Percentiles rank a stretch among this genome's conserved stretches.
These are phyloP conservation scores for Podospora conica DNA, from an alignment of 495 filamentous ascomycete species.

Conservation along the genomic window DNA sequence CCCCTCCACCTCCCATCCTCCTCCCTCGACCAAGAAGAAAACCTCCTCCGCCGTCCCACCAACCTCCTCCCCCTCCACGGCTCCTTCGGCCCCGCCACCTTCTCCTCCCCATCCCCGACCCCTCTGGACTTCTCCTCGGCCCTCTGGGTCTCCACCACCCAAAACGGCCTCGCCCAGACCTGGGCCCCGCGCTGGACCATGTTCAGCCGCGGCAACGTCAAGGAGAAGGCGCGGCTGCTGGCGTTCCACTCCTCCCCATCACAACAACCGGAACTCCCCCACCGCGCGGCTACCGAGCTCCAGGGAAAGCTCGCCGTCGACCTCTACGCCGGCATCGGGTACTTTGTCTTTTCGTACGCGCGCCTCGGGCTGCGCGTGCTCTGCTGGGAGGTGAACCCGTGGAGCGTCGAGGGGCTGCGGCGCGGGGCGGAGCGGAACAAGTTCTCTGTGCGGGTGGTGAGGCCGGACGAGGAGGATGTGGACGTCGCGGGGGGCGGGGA, in stretches of 20 bases:
- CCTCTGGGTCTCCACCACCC: conserved; percentile 68
- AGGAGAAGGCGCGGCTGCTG: conserved; percentile 77
- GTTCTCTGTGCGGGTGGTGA: conserved; percentile 53
- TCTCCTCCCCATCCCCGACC: conserved; percentile 3
- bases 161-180: conserved; percentile 74
- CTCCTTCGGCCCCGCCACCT: conserved; percentile 51
- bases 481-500: conserved; percentile 28
- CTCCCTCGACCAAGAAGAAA: conserved; percentile 30
- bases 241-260: conserved; percentile 27
- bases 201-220: conserved; percentile 84
- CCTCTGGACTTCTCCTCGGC: conserved; percentile 50
- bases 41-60: conserved; percentile 61
- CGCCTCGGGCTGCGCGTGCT: conserved; percentile 67
- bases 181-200: conserved; percentile 88
- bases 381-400: conserved; percentile 85
- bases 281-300: background rate
- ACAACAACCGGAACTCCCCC: background rate
- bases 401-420: conserved; percentile 76
- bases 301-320: conserved; percentile 55
- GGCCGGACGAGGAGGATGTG: conserved; percentile 17
- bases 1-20: conserved; percentile 33
- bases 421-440: conserved; percentile 64
- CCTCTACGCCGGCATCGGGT: conserved; percentile 87
- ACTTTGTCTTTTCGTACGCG: conserved; percentile 79
- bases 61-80: conserved; percentile 58